phyloP scores from a whole-genome alignment of 345 rosid species.

The Heritiera littoralis region DNA sequence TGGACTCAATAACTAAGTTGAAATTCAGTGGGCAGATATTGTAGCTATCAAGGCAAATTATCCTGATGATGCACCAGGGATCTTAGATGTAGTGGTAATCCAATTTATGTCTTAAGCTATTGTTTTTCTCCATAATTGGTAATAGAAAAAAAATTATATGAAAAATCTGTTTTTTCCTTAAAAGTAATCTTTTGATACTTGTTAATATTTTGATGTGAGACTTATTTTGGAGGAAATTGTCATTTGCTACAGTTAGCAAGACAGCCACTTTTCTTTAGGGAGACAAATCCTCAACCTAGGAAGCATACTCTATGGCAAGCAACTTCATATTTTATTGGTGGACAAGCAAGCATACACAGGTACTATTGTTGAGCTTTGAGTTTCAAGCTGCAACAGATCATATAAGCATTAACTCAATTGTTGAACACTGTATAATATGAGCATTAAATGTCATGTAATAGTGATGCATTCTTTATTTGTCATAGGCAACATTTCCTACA shows the following conservation, averaged over 20 bases:
- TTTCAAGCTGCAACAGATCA: background rate
- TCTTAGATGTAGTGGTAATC: conserved; percentile 63
- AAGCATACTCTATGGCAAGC: conserved; percentile 82
- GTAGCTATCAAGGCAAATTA: conserved; percentile 59
- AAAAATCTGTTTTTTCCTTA: background rate
- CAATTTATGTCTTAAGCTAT: background rate
- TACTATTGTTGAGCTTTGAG: conserved; percentile 20
- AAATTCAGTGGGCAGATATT: conserved; percentile 78
- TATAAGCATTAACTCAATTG: background rate
- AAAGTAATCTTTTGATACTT: background rate
- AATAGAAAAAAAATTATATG: background rate
- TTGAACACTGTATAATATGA: background rate
- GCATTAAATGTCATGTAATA: background rate
- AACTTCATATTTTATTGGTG: conserved; percentile 68
- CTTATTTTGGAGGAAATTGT: background rate
- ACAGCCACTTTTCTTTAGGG: conserved; percentile 77
- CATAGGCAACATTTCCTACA: conserved; percentile 63
- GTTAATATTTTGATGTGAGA: background rate
- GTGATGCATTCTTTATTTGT: conserved; percentile 4
- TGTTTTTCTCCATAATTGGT: background rate
- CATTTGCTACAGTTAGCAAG: conserved; percentile 56
- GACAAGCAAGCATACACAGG: conserved; percentile 69
- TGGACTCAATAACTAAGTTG: conserved; percentile 72
- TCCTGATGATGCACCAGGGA: conserved; percentile 47
- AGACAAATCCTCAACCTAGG: conserved; percentile 76